phyloP scores from a whole-genome alignment of 352 stramenopile genomes.

The Phytopythium helicoides region DNA sequence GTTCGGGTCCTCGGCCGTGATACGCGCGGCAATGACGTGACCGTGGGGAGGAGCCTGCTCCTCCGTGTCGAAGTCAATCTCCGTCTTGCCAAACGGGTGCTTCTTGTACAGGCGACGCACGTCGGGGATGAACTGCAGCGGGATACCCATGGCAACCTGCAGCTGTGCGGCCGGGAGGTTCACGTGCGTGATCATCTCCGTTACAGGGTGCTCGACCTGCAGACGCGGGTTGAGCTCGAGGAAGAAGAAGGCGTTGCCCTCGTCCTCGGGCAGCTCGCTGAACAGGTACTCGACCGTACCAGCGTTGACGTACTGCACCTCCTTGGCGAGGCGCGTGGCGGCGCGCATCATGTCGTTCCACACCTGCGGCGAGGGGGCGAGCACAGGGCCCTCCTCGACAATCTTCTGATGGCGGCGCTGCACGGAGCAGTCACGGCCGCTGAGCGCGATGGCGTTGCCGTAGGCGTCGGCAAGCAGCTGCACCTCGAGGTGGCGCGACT shows the following conservation, averaged over 20 bases:
- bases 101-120: conserved; percentile 97
- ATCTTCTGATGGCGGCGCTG: conserved; percentile 99
- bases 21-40: conserved; percentile 98
- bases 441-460: conserved; percentile 98
- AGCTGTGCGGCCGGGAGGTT: conserved; percentile 98
- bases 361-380: conserved; percentile 91
- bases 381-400: conserved; percentile 98
- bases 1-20: conserved; percentile 99
- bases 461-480: conserved; percentile 99
- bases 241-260: conserved; percentile 98
- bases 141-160: conserved; percentile 99
- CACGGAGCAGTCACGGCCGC: conserved; percentile 99
- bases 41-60: conserved; percentile 79
- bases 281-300: conserved; percentile 99
- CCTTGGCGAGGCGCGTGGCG: conserved; percentile 96
- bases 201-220: conserved; percentile 99
- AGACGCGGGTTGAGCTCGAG: conserved; percentile 99
- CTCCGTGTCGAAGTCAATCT: conserved; percentile 96
- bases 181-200: conserved; percentile 98
- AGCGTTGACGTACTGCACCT: conserved; percentile 99
- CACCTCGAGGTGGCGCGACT: conserved; percentile 98
- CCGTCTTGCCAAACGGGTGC: conserved; percentile 87
- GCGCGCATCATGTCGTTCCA: conserved; percentile 99
- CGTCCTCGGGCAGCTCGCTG: conserved; percentile 90
- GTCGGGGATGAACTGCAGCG: conserved; percentile 97